Evolutionary conservation across 306 rosid genomes (phyloP).

Genomic region (Cicer chorassanicum): DNA sequence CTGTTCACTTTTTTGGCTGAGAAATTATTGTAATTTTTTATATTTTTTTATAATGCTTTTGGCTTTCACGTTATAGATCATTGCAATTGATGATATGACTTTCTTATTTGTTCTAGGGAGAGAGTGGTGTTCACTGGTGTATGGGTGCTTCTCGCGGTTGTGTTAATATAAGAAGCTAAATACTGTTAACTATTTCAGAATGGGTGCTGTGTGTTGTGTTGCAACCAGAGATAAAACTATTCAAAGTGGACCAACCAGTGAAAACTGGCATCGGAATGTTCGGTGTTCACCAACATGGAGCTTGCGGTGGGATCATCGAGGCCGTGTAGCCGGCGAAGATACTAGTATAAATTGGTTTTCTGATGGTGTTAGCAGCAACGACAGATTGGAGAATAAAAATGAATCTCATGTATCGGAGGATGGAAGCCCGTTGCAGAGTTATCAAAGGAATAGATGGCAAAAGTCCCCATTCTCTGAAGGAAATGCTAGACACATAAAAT

Average conservation of each 20-base stretch:
- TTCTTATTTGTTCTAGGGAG: conserved; percentile 35
- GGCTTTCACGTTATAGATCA: conserved; percentile 25
- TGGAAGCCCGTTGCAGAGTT: conserved; percentile 49
- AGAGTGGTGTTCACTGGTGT: conserved; percentile 24
- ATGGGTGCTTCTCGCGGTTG: conserved; percentile 11
- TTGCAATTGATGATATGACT: conserved; percentile 36
- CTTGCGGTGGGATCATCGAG: conserved; percentile 58
- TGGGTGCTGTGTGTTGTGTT: conserved; percentile 63
- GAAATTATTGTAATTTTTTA: background rate
- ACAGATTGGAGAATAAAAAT: conserved; percentile 49
- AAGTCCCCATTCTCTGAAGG: conserved; percentile 47
- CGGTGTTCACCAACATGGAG: conserved; percentile 56
- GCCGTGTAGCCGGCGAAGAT: conserved; percentile 61
- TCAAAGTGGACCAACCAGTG: conserved; percentile 48
- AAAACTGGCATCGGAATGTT: conserved; percentile 44
- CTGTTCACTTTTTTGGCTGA: conserved; percentile 16
- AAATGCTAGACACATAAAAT: conserved; percentile 38
- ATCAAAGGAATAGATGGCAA: conserved; percentile 41
- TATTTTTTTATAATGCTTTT: background rate
- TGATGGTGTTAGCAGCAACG: conserved; percentile 44
- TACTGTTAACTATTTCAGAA: conserved; percentile 32
- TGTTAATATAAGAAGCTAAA: conserved; percentile 39
- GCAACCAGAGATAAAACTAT: conserved; percentile 50
- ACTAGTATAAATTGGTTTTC: conserved; percentile 53
- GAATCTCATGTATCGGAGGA: conserved; percentile 45